A percentile compares a stretch with the other conserved stretches of the same genome.
Conservation (phyloP, 495 filamentous ascomycete species). For the Neurospora sp. region DNA sequence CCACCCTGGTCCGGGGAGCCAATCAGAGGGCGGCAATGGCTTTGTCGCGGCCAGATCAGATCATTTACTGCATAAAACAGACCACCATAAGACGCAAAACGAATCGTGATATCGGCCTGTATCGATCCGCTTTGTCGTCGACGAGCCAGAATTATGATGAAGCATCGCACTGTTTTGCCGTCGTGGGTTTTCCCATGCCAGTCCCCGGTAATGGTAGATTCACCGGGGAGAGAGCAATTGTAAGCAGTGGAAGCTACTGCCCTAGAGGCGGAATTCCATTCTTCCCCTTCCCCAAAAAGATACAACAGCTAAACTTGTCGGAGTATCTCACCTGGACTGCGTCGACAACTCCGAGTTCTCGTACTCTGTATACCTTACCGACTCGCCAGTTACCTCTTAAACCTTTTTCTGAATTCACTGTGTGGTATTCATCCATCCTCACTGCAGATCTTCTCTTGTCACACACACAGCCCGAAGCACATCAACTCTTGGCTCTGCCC, state of each 20-base stretch:
- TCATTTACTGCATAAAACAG: not conserved
- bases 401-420: not conserved
- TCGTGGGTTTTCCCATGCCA: not conserved
- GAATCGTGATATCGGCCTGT: not conserved
- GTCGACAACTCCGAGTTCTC: not conserved
- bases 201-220: not conserved
- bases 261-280: not conserved
- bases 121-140: not conserved
- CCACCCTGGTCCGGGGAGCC: not conserved
- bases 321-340: not conserved
- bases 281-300: not conserved
- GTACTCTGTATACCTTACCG: not conserved
- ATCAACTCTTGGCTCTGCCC: not conserved
- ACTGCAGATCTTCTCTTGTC: not conserved
- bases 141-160: not conserved
- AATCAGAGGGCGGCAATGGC: not conserved
- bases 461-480: not conserved
- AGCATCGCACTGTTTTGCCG: not conserved
- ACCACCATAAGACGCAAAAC: not conserved
- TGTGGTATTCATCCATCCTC: not conserved
- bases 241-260: not conserved
- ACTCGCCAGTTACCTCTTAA: not conserved
- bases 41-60: not conserved
- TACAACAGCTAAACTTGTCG: not conserved
- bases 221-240: not conserved